Conservation (phyloP, 176 grass and related monocot genomes). For the Dendrocalamus sinicus region DNA sequence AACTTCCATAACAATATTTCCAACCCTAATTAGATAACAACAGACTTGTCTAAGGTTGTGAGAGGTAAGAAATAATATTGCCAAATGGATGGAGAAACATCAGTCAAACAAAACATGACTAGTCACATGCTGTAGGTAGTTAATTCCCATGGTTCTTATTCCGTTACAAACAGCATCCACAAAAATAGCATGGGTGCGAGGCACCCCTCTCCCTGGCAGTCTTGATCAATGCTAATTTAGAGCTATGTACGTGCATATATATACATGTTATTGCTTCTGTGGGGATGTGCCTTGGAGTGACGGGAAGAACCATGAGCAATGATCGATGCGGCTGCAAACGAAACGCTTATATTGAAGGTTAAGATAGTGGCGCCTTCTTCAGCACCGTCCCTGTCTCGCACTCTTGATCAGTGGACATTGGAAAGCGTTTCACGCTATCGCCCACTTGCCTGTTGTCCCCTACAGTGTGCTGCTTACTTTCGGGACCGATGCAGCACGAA, state of each 20-base stretch:
- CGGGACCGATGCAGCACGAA: background rate
- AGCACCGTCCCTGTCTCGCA: background rate
- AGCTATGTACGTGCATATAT: background rate
- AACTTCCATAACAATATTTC: background rate
- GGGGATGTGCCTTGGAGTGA: conserved; percentile 26
- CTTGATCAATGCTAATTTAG: background rate
- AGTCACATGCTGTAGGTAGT: background rate
- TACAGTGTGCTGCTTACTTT: background rate
- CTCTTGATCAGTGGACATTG: background rate
- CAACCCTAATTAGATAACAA: background rate
- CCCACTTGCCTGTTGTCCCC: conserved; percentile 28
- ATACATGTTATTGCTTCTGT: background rate
- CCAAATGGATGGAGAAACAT: background rate
- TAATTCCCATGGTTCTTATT: conserved; percentile 28
- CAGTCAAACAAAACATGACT: background rate
- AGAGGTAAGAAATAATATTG: background rate
- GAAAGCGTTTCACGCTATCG: background rate
- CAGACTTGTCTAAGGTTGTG: background rate
- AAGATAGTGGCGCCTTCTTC: conserved; percentile 23
- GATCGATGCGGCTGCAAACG: background rate
- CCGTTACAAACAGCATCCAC: background rate
- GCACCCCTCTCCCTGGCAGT: background rate
- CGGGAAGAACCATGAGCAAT: background rate
- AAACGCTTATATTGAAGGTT: background rate
- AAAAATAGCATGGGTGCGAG: too few species aligned